Base-by-base conservation (phyloP, 192 early-diverging fungal species). In the Podila clonocystis region DNA sequence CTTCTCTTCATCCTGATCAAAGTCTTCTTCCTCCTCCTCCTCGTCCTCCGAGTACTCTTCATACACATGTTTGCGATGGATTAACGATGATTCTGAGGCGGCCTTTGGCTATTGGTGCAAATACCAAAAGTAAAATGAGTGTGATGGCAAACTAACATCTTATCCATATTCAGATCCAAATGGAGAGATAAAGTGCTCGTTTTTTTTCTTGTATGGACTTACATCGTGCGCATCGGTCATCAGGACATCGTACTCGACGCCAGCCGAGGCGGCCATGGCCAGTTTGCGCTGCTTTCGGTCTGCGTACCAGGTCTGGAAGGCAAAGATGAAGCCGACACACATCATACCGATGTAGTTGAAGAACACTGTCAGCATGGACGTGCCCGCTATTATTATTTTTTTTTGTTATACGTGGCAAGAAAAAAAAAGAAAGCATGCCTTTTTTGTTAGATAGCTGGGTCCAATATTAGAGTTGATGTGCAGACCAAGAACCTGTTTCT, bases 311-410 rank as follows among this genome's bases (percentile, higher is more conserved):
- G 76, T 62, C 38, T 79, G 76, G 29, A 55, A 3, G 6, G 67
- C 63, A 68, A 68, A 79, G 13, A 79, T 63, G 50, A 79, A 29
- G 33, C 76, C 76, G 9, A 79, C 76, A 28, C 19, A 28, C 52
- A 79, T 72, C 76, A 79, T 79, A 3, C 76, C 76, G 34, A 79
- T 59, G 65, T 79, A 79, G 45, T 72, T 72, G 70, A 72, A 72
- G 70, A 79, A 79, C 28, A 79, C 76, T 11, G 69, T 72, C 34
- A 79, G 31, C 76, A 79, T 79, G 7, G 76, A 50, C 17, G 70
- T 55, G 22, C 76, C 76, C 12, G 76, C 76, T 79, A 60, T 22
- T 34, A 3, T 1, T 48, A 49, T 24, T 5, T 24, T 24, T 30
- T 33, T 22, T 61, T 2, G 15, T 0, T 5, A 67, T 13, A 57